Conservation (phyloP, 257 asterid species). For the Solanum lycopersicoides region DNA sequence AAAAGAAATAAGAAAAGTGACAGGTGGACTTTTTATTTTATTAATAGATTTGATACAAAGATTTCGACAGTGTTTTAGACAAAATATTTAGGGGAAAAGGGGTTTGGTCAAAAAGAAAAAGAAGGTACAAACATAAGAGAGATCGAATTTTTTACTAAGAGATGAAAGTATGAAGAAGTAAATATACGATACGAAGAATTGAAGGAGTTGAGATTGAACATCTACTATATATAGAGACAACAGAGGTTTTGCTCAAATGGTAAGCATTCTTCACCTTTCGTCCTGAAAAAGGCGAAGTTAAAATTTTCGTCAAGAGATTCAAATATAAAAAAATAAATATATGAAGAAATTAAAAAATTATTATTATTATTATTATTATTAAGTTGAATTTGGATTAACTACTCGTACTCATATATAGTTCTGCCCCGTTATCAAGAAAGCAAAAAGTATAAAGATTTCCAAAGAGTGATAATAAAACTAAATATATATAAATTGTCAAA, state of each 20-base stretch:
- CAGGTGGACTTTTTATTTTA: neutral
- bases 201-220: neutral
- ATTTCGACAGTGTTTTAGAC: neutral
- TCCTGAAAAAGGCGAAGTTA: accelerated
- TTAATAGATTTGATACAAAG: neutral
- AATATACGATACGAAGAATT: neutral
- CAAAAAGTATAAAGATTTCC: neutral
- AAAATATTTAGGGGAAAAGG: neutral
- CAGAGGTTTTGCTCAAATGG: neutral
- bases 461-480: too few relatives aligned
- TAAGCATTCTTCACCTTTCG: accelerated
- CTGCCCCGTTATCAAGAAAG: too few relatives aligned
- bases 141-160: neutral
- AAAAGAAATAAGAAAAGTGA: neutral
- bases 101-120: neutral
- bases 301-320: too few relatives aligned
- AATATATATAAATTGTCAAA: too few relatives aligned
- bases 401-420: too few relatives aligned
- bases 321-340: too few relatives aligned
- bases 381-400: too few relatives aligned
- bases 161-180: neutral
- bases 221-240: neutral
- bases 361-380: too few relatives aligned
- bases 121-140: neutral
- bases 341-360: too few relatives aligned